Evolutionary conservation across 495 filamentous ascomycete genomes (phyloP), one percentile per base, ranked within the genome.

Genomic region (Delitschia confertaspora): DNA sequence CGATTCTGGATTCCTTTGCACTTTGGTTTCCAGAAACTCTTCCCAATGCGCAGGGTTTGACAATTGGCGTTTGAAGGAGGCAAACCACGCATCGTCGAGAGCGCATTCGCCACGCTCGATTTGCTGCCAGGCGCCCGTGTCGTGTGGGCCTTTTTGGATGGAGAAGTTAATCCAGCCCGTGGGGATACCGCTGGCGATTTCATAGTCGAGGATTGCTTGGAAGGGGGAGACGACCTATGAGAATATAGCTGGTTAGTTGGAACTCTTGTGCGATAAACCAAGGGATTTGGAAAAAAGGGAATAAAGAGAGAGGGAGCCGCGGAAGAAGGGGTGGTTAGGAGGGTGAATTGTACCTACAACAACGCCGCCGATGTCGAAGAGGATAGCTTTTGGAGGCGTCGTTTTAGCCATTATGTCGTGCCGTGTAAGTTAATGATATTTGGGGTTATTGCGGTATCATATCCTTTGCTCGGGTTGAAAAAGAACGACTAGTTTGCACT

Each of bases 311-410:
- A 5, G 24, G 18, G 26, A 2, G 17, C 8, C 26, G 35, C 1
- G 35, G 37, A 21, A 17, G 31, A 31, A 31, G 30, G 8, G 10
- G 19, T 11, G 29, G 20, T 6, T 10, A 9, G 30, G 32, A 42
- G 20, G 31, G 25, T 16, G 36, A 18, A 21, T 21, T n/a, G 25
- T 42, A 69, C 84, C 68, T 82, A 95, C 91, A 71, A 85, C 91
- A 53, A 98, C 91, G 48, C 91, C 91, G 32, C 91, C 91, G 58
- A 98, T 88, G 65, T 98, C 91, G 61, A 98, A 98, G 27, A 98
- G 69, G 21, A 95, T 66, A 42, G 85, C 87, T 56, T 87, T 79
- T 14, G 88, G 83, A 41, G 68, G 62, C 55, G 32, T 29, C 7
- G 13, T 7, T 29, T 29, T 29, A 13, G 26, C 7, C 7, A 29